These are phyloP conservation scores for Mortierella sp. DNA, from an alignment of 371 early-diverging fungal species.

Conservation along the genomic window DNA sequence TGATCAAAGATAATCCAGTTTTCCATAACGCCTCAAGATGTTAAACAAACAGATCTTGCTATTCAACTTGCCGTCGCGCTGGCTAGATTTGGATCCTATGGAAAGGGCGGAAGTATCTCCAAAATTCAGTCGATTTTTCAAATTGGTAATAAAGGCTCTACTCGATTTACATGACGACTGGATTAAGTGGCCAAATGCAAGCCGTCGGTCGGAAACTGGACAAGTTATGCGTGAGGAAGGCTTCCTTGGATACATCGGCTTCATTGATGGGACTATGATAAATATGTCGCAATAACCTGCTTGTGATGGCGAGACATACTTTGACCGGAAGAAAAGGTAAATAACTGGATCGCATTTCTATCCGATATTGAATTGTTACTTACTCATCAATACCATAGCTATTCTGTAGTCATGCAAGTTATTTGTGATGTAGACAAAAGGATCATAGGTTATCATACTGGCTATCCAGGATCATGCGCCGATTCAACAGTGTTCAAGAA, in stretches of 20 bases:
- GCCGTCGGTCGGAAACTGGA: constrained; percentile 2
- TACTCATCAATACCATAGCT: neutral
- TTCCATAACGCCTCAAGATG: constrained; percentile 12
- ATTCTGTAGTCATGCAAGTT: constrained; percentile 17
- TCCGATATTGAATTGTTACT: neutral
- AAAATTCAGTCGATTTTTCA: neutral
- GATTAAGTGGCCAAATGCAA: constrained; percentile 9
- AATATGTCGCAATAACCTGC: constrained; percentile 9
- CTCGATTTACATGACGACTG: neutral
- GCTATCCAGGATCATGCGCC: constrained; percentile 11
- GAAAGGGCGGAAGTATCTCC: neutral
- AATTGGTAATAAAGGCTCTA: constrained; percentile 6
- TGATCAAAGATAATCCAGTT: neutral
- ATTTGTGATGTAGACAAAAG: constrained; percentile 23
- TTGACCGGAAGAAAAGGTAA: constrained; percentile 19
- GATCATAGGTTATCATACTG: constrained; percentile 14
- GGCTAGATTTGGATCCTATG: constrained; percentile 11
- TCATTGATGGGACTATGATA: constrained; percentile 19
- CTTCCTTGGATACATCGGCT: constrained; percentile 7
- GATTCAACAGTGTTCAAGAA: constrained; percentile 12
- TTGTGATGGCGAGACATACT: constrained; percentile 8
- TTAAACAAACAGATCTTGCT: constrained; percentile 4
- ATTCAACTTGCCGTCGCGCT: constrained; percentile 12
- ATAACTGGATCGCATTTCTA: neutral
- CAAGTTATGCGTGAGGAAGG: constrained; percentile 11